phyloP scores from a whole-genome alignment of 805 yeast species.

The Candida xiaguanensis region DNA sequence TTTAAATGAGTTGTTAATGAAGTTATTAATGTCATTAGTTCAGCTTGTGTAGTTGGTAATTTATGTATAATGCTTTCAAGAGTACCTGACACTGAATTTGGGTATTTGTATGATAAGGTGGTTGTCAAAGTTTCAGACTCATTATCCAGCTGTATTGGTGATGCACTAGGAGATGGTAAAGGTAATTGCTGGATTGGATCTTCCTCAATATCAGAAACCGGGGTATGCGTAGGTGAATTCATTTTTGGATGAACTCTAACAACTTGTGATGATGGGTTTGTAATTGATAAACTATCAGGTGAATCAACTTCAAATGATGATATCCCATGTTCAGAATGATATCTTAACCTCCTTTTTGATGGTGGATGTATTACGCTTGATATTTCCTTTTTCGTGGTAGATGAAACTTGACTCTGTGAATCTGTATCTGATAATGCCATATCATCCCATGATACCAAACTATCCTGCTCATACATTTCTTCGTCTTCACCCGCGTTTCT shows the following conservation, averaged over 20 bases:
- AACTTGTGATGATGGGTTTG: neutral
- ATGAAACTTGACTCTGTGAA: constrained; percentile 17
- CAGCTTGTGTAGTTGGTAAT: constrained; percentile 32
- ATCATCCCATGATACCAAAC: constrained; percentile 24
- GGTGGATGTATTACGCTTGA: constrained; percentile 31
- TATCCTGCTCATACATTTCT: constrained; percentile 1
- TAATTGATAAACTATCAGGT: constrained; percentile 7
- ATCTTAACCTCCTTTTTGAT: constrained; percentile 34
- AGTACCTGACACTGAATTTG: neutral
- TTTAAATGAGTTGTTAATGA: constrained; percentile 36
- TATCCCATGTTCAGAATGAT: constrained; percentile 5
- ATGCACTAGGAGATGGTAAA: constrained; percentile 66
- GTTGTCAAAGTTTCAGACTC: constrained; percentile 4
- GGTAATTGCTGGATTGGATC: constrained; percentile 47
- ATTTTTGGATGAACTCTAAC: constrained; percentile 16
- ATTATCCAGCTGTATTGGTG: constrained; percentile 43
- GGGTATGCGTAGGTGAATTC: constrained; percentile 30
- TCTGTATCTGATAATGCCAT: constrained; percentile 35
- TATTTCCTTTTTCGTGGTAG: neutral
- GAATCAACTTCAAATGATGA: constrained; percentile 9
- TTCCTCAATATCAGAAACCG: constrained; percentile 35
- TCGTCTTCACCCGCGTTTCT: constrained; percentile 17
- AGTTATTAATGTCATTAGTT: constrained; percentile 36
- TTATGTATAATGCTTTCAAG: constrained; percentile 15
- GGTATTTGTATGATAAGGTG: neutral